A percentile compares a stretch with the other conserved stretches of the same genome.
Evolutionary conservation across 2,329 filamentous ascomycete genomes (phyloP).

Genomic region (Coniochaeta sp.): DNA sequence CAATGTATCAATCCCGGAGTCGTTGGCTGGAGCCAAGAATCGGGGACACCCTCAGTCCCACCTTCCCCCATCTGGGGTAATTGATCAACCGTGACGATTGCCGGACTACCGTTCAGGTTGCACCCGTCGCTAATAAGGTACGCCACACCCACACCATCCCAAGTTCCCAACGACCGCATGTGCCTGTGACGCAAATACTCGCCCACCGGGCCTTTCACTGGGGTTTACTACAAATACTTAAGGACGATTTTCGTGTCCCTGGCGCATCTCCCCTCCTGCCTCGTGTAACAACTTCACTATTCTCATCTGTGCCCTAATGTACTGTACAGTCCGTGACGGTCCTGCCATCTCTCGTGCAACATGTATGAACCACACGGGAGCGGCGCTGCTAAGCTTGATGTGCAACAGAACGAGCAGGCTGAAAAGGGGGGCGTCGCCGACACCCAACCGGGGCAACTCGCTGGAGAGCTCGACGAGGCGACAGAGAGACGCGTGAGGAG

Average conservation of each 20-base stretch:
- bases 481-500: conserved; percentile 24
- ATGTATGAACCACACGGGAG: neutral
- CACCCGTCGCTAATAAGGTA: too few species aligned
- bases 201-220: neutral
- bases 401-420: neutral
- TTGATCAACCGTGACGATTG: too few species aligned
- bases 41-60: too few species aligned
- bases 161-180: neutral
- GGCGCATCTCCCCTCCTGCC: too few species aligned
- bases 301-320: too few species aligned
- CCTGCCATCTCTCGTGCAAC: neutral
- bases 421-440: neutral
- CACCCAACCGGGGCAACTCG: neutral
- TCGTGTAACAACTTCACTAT: neutral
- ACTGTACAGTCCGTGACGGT: neutral
- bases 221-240: neutral
- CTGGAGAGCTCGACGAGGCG: conserved; percentile 17
- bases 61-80: too few species aligned
- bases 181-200: neutral
- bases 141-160: too few species aligned
- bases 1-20: too few species aligned
- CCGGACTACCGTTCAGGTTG: too few species aligned
- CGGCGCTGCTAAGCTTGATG: neutral
- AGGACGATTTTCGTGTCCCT: too few species aligned
- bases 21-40: too few species aligned